Evolutionary conservation across 1,284 basidiomycete genomes (phyloP), one percentile per base, ranked within the genome.

Genomic region (Cryptococcus maquisensis): DNA sequence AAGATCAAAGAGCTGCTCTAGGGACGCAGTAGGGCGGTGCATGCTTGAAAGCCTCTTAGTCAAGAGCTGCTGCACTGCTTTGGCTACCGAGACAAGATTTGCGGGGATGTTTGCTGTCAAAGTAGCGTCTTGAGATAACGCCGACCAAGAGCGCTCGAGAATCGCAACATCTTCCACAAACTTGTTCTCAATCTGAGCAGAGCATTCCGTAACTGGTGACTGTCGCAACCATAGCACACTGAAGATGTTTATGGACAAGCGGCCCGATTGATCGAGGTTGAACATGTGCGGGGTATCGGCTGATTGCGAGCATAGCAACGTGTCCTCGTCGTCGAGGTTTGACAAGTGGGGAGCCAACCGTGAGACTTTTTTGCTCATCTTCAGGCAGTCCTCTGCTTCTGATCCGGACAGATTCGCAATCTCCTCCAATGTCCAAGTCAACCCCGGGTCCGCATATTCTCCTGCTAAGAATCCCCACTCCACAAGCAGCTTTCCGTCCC

Each of bases 391-490:
- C 7, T 7, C 39, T 15, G 13, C 8, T 10, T 21, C 23, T n/a
- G 15, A 10, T 23, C 12, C 15, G n/a, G 42, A 26, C 23, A 26
- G 9, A 6, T 21, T 21, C 42, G 18, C 35, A 15, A 42, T 18
- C 16, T 68, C 65, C 9, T 61, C 49, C 7, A 64, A 13, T 7
- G 61, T 52, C 68, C 69, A 71, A 0, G 56, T 61, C 7, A 67
- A 37, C 2, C 69, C 72, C n/a, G 62, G 54, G 12, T 65, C 71
- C 3, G 61, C 52, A 37, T 57, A 62, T 18, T 63, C 63, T n/a
- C 56, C 59, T 4, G 51, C 56, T 6, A 65, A 35, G 69, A 91
- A 92, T 0, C 88, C 89, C 75, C 90, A 92, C 54, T 83, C 84
- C 28, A 79, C 79, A 35, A 90, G 77, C 12, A 91, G 79, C 55